Percentiles rank a stretch among this genome's conserved stretches.
Evolutionary conservation across 345 rosid species (phyloP).

Genomic region (Rhodamnia argentea): DNA sequence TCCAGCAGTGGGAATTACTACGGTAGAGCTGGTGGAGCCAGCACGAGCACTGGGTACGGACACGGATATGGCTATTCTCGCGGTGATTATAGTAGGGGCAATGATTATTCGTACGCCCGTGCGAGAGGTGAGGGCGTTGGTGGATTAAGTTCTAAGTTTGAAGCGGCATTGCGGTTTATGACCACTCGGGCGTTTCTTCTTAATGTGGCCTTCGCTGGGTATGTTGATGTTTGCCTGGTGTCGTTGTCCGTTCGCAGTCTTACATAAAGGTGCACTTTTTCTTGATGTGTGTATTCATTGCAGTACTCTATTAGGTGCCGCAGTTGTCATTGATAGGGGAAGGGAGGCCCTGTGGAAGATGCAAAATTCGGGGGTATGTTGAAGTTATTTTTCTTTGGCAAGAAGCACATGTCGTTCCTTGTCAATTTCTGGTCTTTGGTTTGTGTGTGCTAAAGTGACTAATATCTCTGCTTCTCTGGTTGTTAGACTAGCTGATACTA

Average conservation of each 20-base stretch:
- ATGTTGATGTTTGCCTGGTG: background rate
- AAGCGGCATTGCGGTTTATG: conserved; percentile 38
- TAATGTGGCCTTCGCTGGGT: conserved; percentile 64
- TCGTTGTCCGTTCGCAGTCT: background rate
- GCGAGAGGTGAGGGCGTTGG: conserved; percentile 4
- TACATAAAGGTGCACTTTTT: background rate
- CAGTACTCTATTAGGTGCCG: conserved; percentile 45
- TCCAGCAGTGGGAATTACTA: conserved; percentile 10
- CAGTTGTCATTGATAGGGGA: conserved; percentile 23
- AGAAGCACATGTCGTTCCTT: background rate
- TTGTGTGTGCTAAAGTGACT: background rate
- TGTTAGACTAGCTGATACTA: background rate
- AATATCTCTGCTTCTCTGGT: background rate
- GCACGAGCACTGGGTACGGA: conserved; percentile 11
- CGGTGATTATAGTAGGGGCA: conserved; percentile 2
- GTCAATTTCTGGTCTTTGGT: background rate
- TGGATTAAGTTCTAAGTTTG: conserved; percentile 14
- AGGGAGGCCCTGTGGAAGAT: conserved; percentile 44
- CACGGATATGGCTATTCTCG: conserved; percentile 10
- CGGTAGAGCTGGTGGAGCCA: conserved; percentile 6
- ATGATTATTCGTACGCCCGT: conserved; percentile 11
- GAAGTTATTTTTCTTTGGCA: background rate
- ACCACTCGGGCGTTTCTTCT: conserved; percentile 65
- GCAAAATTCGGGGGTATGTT: conserved; percentile 58
- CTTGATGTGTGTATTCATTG: background rate